phyloP scores from a whole-genome alignment of 768 basidiomycete species.

The Naganishia vishniacii region DNA sequence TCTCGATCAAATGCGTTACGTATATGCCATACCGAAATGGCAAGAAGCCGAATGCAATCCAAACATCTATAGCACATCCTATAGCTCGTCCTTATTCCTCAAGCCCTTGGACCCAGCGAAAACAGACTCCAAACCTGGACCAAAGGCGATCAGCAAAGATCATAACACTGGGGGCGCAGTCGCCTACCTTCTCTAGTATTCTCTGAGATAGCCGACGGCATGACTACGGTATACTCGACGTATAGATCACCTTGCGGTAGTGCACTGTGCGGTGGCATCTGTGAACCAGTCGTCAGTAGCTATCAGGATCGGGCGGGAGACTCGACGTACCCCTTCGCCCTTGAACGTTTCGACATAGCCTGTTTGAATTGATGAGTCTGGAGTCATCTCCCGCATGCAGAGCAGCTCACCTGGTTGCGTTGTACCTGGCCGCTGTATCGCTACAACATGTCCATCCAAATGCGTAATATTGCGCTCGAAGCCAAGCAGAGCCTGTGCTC shows the following conservation, averaged over 20 bases:
- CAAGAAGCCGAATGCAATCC: neutral
- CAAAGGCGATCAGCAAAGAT: neutral
- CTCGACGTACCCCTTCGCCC: slow-evolving; percentile 85
- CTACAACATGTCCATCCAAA: slow-evolving; percentile 76
- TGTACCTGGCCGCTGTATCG: slow-evolving; percentile 65
- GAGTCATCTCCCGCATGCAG: neutral
- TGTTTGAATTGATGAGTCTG: neutral
- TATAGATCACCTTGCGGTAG: slow-evolving; percentile 66
- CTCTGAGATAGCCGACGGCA: slow-evolving; percentile 67
- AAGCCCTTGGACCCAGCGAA: slow-evolving; percentile 4
- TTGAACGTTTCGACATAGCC: slow-evolving; percentile 66
- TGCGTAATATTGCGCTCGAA: slow-evolving; percentile 87
- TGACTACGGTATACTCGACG: slow-evolving; percentile 85
- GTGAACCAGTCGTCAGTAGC: slow-evolving; percentile 18
- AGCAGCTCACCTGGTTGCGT: slow-evolving; percentile 75
- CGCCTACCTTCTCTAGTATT: slow-evolving; percentile 73
- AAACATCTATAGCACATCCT: neutral
- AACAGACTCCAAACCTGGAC: slow-evolving; percentile 19
- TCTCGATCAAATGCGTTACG: no score
- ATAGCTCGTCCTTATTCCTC: slow-evolving; percentile 8
- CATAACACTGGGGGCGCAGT: neutral
- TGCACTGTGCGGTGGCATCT: slow-evolving; percentile 48
- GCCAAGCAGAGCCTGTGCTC: slow-evolving; percentile 79
- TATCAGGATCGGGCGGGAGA: slow-evolving; percentile 36
- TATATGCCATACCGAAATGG: no score